A percentile compares a stretch with the other conserved stretches of the same genome.
phyloP scores from a whole-genome alignment of 768 basidiomycete genomes.

The Boletus rubescentipes region DNA sequence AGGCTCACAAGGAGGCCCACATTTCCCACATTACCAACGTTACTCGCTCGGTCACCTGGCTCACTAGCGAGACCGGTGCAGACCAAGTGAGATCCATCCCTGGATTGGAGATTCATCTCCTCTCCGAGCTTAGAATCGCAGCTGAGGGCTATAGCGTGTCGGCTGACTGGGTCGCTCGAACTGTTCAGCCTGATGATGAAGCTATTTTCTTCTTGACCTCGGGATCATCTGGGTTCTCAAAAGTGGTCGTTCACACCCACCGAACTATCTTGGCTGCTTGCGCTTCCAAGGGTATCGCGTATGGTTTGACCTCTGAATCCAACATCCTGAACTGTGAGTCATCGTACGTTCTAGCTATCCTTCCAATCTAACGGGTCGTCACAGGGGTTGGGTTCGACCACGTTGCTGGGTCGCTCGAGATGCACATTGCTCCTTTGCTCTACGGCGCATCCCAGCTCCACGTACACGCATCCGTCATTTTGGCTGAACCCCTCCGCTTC shows the following conservation, averaged over 20 bases:
- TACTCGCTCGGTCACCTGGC: conserved; percentile 30
- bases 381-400: conserved; percentile 47
- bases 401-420: conserved; percentile 43
- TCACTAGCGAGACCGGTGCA: conserved; percentile 29
- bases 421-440: conserved; percentile 39
- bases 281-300: conserved; percentile 35
- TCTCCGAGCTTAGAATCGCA: conserved; percentile 23
- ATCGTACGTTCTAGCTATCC: neutral
- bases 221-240: conserved; percentile 46
- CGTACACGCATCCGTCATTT: conserved; percentile 24
- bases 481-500: conserved; percentile 22
- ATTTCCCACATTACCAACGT: conserved; percentile 30
- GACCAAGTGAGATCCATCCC: conserved; percentile 25
- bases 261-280: conserved; percentile 37
- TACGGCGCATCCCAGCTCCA: conserved; percentile 30
- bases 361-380: neutral
- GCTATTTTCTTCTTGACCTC: conserved; percentile 40
- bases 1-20: conserved; percentile 31
- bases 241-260: conserved; percentile 41
- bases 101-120: conserved; percentile 24
- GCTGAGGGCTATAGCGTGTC: conserved; percentile 12
- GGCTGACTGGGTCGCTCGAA: conserved; percentile 10
- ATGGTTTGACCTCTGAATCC: conserved; percentile 34
- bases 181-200: conserved; percentile 29
- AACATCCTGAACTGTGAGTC: conserved; percentile 42